These are phyloP conservation scores for Tolypocladium cylindrosporum DNA, from an alignment of 2,329 filamentous ascomycete genomes.

Conservation along the genomic window DNA sequence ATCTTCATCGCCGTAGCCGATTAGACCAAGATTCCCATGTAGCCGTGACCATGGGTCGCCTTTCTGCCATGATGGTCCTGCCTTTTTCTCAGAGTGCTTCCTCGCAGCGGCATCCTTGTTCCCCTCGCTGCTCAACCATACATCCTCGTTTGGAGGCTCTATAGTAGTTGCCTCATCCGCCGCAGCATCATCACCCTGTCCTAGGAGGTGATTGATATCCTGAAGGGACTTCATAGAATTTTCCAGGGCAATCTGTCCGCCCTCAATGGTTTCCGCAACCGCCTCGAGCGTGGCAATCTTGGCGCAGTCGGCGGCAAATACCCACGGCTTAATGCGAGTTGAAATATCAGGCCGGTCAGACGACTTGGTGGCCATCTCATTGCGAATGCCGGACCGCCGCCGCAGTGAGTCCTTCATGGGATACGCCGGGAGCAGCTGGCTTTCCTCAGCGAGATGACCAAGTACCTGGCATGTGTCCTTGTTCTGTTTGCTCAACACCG, in stretches of 20 bases:
- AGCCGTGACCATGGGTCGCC: slow-evolving; percentile 39
- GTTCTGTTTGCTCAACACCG: slow-evolving; percentile 37
- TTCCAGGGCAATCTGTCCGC: slow-evolving; percentile 46
- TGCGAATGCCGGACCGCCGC: slow-evolving; percentile 30
- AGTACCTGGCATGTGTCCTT: slow-evolving; percentile 40
- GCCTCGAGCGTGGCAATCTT: slow-evolving; percentile 48
- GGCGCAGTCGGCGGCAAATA: slow-evolving; percentile 48
- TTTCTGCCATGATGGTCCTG: slow-evolving; percentile 2
- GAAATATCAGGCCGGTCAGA: slow-evolving; percentile 28
- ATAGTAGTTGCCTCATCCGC: slow-evolving; percentile 11
- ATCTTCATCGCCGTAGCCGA: slow-evolving; percentile 25
- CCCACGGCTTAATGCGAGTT: slow-evolving; percentile 44
- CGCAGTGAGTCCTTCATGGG: slow-evolving; percentile 28
- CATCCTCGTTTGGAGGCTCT: slow-evolving; percentile 15
- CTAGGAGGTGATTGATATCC: slow-evolving; percentile 40
- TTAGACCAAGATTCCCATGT: slow-evolving; percentile 44
- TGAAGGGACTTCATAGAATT: slow-evolving; percentile 37
- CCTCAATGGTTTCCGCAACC: slow-evolving; percentile 50
- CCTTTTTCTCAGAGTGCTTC: slow-evolving; percentile 10
- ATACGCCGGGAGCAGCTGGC: slow-evolving; percentile 46
- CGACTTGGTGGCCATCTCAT: slow-evolving; percentile 26
- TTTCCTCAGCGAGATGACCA: slow-evolving; percentile 49
- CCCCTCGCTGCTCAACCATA: slow-evolving; percentile 25
- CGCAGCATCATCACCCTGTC: slow-evolving; percentile 16
- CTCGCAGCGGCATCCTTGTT: slow-evolving; percentile 5